Conservation (phyloP, 371 early-diverging fungal species). For the Mortierella sp. region DNA sequence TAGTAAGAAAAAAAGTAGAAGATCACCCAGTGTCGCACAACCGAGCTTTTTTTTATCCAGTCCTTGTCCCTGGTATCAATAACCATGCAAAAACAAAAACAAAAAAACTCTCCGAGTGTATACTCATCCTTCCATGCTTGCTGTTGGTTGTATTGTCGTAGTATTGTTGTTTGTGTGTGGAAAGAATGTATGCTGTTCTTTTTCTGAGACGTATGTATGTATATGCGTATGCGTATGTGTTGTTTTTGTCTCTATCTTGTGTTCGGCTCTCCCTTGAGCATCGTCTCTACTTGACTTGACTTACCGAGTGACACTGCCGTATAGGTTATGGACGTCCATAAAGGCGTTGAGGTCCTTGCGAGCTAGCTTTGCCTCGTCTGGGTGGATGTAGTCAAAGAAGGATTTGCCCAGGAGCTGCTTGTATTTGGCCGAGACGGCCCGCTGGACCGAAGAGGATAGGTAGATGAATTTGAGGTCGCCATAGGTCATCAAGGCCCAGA, state of each 20-base stretch:
- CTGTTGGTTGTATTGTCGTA: not conserved
- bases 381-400: conserved; percentile 72
- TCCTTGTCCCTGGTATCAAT: not conserved
- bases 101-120: conserved; percentile 3
- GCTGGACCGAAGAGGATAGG: conserved; percentile 60
- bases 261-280: not conserved
- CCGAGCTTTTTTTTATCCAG: not conserved
- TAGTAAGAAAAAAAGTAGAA: conserved; percentile 11
- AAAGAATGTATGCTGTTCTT: not conserved
- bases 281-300: not conserved
- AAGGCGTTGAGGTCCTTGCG: conserved; percentile 66
- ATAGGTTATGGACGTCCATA: conserved; percentile 64
- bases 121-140: not conserved
- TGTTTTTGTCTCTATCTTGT: not conserved
- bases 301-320: conserved; percentile 74
- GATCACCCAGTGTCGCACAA: conserved; percentile 20
- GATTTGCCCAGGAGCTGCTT: conserved; percentile 62
- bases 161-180: not conserved
- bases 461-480: conserved; percentile 65
- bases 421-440: conserved; percentile 54
- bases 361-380: conserved; percentile 68
- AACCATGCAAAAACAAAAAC: not conserved
- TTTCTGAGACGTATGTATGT: not conserved
- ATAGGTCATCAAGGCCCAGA: conserved; percentile 67
- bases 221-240: not conserved